Conservation (phyloP, 805 yeast species). For the Candida quercuum region DNA sequence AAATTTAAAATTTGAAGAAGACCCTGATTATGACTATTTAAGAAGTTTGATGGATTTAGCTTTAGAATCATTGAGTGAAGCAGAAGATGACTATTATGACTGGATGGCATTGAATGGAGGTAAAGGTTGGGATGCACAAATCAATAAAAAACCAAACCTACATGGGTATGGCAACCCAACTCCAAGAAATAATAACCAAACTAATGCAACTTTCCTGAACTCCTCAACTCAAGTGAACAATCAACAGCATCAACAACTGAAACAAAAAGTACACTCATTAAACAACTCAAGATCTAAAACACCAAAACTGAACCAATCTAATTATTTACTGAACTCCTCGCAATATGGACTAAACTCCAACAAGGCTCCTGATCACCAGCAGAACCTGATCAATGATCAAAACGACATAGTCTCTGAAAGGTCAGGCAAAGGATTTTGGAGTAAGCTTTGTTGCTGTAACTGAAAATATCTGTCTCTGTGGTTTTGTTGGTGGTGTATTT, state of each 20-base stretch:
- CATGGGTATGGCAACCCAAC: slow-evolving; percentile 79
- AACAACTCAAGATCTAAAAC: slow-evolving; percentile 24
- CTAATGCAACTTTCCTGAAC: background rate
- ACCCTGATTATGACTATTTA: slow-evolving; percentile 70
- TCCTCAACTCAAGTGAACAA: background rate
- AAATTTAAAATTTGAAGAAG: slow-evolving; percentile 67
- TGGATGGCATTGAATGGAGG: slow-evolving; percentile 81
- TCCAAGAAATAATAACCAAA: slow-evolving; percentile 31
- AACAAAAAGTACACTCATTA: slow-evolving; percentile 24
- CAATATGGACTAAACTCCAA: slow-evolving; percentile 22
- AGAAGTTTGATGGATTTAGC: slow-evolving; percentile 56
- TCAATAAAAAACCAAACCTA: slow-evolving; percentile 72
- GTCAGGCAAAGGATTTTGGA: slow-evolving; percentile 22
- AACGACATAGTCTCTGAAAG: slow-evolving; percentile 16
- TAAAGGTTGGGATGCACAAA: slow-evolving; percentile 73
- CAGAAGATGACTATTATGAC: slow-evolving; percentile 66
- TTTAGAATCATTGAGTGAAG: slow-evolving; percentile 50
- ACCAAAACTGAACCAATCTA: slow-evolving; percentile 20
- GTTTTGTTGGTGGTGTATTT: background rate
- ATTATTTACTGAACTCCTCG: slow-evolving; percentile 22
- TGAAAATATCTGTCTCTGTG: too few relatives aligned
- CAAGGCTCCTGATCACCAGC: slow-evolving; percentile 21
- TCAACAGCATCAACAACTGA: slow-evolving; percentile 16
- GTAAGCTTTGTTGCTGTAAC: slow-evolving; percentile 22
- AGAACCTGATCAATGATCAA: slow-evolving; percentile 20